These are phyloP conservation scores for Bauhinia variegata DNA, from an alignment of 306 rosid species.

Conservation along the genomic window DNA sequence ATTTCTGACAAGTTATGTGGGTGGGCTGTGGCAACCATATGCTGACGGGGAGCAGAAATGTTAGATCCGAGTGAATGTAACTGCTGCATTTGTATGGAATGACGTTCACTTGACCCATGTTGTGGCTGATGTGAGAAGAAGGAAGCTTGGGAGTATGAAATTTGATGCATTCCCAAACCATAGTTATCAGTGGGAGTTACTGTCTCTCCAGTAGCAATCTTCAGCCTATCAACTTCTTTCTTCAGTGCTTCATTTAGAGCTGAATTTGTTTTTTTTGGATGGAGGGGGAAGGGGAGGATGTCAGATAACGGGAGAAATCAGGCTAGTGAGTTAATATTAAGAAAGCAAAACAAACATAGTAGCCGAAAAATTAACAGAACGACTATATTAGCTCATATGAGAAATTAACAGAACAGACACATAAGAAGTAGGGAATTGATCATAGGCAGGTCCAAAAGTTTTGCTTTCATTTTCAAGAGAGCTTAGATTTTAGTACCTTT, in stretches of 20 bases:
- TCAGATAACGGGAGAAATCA: slow-evolving; percentile 1
- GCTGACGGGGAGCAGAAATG: slow-evolving; percentile 48
- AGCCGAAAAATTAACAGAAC: slow-evolving; percentile 24
- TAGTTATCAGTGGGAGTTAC: slow-evolving; percentile 55
- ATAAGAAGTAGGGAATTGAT: too few species aligned
- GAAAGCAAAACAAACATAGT: slow-evolving; percentile 27
- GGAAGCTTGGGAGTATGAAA: slow-evolving; percentile 59
- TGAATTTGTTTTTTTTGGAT: slow-evolving; percentile 42
- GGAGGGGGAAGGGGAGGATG: background rate
- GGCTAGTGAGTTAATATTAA: slow-evolving; percentile 28
- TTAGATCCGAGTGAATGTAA: slow-evolving; percentile 60
- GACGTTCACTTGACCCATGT: slow-evolving; percentile 50
- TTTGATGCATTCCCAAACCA: slow-evolving; percentile 69
- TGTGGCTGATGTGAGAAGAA: slow-evolving; percentile 64
- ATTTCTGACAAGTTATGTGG: slow-evolving; percentile 63
- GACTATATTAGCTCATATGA: too few species aligned
- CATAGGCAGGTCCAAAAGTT: too few species aligned
- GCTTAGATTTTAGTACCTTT: background rate
- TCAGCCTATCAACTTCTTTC: slow-evolving; percentile 93
- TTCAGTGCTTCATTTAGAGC: slow-evolving; percentile 94
- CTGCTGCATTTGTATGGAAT: slow-evolving; percentile 62
- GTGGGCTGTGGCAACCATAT: slow-evolving; percentile 48
- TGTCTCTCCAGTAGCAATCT: slow-evolving; percentile 84
- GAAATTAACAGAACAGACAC: slow-evolving; percentile 30
- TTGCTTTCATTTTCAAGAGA: background rate